Evolutionary conservation across 441 rosid genomes (phyloP).

Genomic region (Erodium texanum): DNA sequence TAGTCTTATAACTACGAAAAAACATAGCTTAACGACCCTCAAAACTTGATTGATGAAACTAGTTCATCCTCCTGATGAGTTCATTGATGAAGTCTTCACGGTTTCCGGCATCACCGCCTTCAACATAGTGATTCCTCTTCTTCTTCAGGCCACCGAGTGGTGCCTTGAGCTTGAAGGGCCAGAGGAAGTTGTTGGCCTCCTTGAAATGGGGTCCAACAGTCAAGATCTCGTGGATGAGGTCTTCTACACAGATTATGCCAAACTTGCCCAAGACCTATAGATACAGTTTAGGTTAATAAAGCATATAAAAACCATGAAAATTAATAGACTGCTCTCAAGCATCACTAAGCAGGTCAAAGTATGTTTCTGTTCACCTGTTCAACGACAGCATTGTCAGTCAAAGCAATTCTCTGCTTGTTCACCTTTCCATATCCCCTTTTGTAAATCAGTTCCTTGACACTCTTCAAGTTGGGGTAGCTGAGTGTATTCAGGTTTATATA

Average conservation of each 20-base stretch:
- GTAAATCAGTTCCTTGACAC: slow-evolving; percentile 61
- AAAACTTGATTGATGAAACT: neutral
- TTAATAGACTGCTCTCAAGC: neutral
- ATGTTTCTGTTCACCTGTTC: slow-evolving; percentile 35
- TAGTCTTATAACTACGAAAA: too few species aligned
- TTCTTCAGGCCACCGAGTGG: slow-evolving; percentile 64
- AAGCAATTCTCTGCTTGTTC: slow-evolving; percentile 52
- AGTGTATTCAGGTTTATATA: neutral
- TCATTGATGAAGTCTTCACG: slow-evolving; percentile 61
- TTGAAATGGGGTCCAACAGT: slow-evolving; percentile 70
- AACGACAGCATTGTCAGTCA: slow-evolving; percentile 57
- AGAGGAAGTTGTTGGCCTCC: slow-evolving; percentile 69
- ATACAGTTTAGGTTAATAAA: neutral
- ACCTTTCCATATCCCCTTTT: slow-evolving; percentile 73
- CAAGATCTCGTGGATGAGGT: slow-evolving; percentile 65
- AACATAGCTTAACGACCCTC: neutral
- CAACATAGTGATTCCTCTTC: slow-evolving; percentile 72
- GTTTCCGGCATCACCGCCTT: slow-evolving; percentile 78
- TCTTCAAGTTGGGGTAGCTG: slow-evolving; percentile 71
- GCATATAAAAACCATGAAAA: neutral
- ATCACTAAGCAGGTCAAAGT: neutral
- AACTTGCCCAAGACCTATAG: slow-evolving; percentile 46
- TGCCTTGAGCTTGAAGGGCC: slow-evolving; percentile 77
- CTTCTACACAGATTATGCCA: slow-evolving; percentile 58
- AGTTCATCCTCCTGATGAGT: slow-evolving; percentile 66